These are phyloP conservation scores for Boechera retrofracta DNA, from an alignment of 345 rosid genomes.

Conservation along the genomic window DNA sequence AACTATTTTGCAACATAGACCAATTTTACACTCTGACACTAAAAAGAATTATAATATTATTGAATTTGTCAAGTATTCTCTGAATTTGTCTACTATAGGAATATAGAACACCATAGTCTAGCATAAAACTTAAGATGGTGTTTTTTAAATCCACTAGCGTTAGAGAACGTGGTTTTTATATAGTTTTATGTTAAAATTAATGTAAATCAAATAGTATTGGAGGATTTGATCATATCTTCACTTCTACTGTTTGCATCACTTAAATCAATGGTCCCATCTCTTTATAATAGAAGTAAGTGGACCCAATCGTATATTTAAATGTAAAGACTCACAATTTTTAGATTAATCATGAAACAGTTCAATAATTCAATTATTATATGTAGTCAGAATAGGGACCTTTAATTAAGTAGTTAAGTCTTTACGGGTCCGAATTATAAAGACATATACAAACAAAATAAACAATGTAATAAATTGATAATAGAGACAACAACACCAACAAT, in stretches of 20 bases:
- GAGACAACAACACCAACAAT: slow-evolving; percentile 36
- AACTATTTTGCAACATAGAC: background rate
- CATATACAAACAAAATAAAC: slow-evolving; percentile 27
- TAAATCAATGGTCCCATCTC: slow-evolving; percentile 42
- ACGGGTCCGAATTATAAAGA: slow-evolving; percentile 15
- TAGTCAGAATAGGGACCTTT: slow-evolving; percentile 27
- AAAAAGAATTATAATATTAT: background rate
- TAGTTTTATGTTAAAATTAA: background rate
- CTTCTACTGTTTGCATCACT: slow-evolving; percentile 33
- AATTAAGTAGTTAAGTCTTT: slow-evolving; percentile 22
- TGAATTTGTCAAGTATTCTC: slow-evolving; percentile 20
- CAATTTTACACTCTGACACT: background rate
- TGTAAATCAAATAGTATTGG: slow-evolving; percentile 24
- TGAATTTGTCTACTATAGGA: background rate
- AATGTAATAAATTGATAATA: slow-evolving; percentile 31
- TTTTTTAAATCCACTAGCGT: slow-evolving; percentile 1
- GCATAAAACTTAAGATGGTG: background rate
- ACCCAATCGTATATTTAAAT: slow-evolving; percentile 15
- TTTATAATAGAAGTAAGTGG: slow-evolving; percentile 33
- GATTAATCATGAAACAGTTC: slow-evolving; percentile 36
- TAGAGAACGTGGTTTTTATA: background rate
- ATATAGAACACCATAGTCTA: slow-evolving; percentile 2
- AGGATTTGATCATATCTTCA: slow-evolving; percentile 43
- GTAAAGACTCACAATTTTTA: slow-evolving; percentile 29
- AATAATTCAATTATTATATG: slow-evolving; percentile 35